Evolutionary conservation across 2,329 filamentous ascomycete species (phyloP).

Genomic region (Bipolaris zeicola): DNA sequence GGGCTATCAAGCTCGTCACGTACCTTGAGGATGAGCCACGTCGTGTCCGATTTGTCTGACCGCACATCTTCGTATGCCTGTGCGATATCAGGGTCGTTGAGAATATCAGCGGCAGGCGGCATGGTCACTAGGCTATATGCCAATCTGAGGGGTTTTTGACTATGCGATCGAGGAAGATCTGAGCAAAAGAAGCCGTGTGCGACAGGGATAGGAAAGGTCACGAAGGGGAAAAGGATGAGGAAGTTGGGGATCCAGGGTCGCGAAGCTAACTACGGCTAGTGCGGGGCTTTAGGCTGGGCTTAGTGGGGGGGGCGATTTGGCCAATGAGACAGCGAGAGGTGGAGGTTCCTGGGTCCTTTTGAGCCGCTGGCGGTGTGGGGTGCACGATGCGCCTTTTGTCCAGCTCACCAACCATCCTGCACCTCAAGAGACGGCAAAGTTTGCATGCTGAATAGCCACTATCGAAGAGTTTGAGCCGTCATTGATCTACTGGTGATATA

Average conservation of each 20-base stretch:
- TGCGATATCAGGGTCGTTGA: slow-evolving; percentile 60
- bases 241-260: slow-evolving; percentile 6
- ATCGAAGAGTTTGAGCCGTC: neutral
- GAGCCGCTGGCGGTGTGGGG: neutral
- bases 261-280: slow-evolving; percentile 5
- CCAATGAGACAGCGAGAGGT: neutral
- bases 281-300: slow-evolving; percentile 1
- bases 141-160: neutral
- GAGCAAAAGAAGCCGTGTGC: neutral
- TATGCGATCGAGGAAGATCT: neutral
- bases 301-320: neutral
- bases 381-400: neutral
- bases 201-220: slow-evolving; percentile 2
- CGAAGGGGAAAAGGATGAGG: slow-evolving; percentile 6
- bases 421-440: neutral
- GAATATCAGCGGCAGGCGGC: slow-evolving; percentile 39
- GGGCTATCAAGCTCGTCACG: neutral
- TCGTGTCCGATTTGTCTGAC: slow-evolving; percentile 67
- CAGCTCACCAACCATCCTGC: neutral
- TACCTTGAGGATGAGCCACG: slow-evolving; percentile 71
- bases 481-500: neutral
- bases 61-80: slow-evolving; percentile 71
- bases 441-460: neutral
- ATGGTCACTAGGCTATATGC: slow-evolving; percentile 7
- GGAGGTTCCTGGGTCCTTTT: neutral